These are phyloP conservation scores for Hypericum androsaemum DNA, from an alignment of 345 rosid genomes.

Conservation along the genomic window DNA sequence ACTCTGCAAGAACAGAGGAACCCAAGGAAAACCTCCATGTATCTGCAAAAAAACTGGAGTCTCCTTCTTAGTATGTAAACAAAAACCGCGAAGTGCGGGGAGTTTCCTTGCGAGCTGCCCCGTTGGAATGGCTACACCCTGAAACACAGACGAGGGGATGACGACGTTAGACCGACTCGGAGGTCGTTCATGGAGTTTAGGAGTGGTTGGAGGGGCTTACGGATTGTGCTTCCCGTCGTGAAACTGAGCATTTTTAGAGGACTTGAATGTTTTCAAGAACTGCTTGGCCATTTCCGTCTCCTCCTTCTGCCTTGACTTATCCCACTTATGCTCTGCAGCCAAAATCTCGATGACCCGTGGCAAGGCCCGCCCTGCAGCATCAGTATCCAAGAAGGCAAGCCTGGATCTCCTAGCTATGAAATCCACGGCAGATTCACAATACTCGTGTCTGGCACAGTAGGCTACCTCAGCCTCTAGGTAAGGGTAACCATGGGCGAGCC, in stretches of 20 bases:
- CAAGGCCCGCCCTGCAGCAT: constrained; percentile 80
- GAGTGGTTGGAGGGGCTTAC: constrained; percentile 15
- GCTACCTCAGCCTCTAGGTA: constrained; percentile 60
- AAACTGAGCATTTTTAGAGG: constrained; percentile 85
- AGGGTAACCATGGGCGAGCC: constrained; percentile 88
- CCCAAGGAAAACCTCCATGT: no score
- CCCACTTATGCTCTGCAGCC: constrained; percentile 70
- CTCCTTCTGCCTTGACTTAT: constrained; percentile 52
- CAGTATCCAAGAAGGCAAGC: constrained; percentile 91
- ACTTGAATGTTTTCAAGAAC: constrained; percentile 82
- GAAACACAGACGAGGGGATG: no score
- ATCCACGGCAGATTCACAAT: constrained; percentile 84
- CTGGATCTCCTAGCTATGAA: constrained; percentile 93
- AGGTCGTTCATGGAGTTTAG: no score
- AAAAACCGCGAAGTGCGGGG: no score
- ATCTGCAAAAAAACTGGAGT: no score
- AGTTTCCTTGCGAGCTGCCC: no score
- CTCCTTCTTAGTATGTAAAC: no score
- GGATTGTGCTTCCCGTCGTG: constrained; percentile 76
- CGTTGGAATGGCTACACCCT: no score
- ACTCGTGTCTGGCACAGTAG: constrained; percentile 81
- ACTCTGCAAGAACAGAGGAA: no score
- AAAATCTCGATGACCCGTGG: constrained; percentile 70
- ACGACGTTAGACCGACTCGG: no score
- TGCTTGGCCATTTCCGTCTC: constrained; percentile 54